These are phyloP conservation scores for Gossypium anomalum DNA, from an alignment of 345 rosid species.

Conservation along the genomic window DNA sequence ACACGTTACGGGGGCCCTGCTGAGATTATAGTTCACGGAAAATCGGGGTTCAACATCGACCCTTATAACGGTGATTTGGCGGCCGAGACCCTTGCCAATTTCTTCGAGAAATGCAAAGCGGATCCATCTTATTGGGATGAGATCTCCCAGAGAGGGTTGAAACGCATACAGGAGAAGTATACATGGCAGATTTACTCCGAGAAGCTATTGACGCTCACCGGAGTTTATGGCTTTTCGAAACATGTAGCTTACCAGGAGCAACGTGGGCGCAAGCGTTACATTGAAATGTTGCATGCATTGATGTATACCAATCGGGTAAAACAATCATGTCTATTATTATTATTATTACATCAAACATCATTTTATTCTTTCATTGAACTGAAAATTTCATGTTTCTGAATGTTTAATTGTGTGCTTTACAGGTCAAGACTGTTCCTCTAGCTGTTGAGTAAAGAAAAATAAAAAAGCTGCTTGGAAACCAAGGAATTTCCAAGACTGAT, in stretches of 20 bases:
- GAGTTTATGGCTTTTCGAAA: slow-evolving; percentile 69
- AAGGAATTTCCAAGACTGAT: slow-evolving; percentile 15
- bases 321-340: background rate
- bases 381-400: background rate
- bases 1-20: slow-evolving; percentile 88
- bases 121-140: slow-evolving; percentile 69
- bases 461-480: background rate
- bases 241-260: slow-evolving; percentile 65
- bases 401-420: slow-evolving; percentile 12
- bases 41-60: slow-evolving; percentile 81
- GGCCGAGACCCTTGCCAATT: slow-evolving; percentile 56
- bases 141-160: slow-evolving; percentile 66
- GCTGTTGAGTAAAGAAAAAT: slow-evolving; percentile 30
- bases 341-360: background rate
- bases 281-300: slow-evolving; percentile 66
- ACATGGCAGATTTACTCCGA: slow-evolving; percentile 68
- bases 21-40: slow-evolving; percentile 80
- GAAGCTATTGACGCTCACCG: slow-evolving; percentile 58
- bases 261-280: slow-evolving; percentile 56
- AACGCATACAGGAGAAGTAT: slow-evolving; percentile 79
- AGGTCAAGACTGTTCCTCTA: slow-evolving; percentile 63
- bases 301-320: slow-evolving; percentile 53
- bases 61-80: slow-evolving; percentile 83
- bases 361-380: background rate
- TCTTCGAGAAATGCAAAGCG: slow-evolving; percentile 58